Conservation (phyloP, 2,329 filamentous ascomycete genomes). For the Epichloe aotearoae region DNA sequence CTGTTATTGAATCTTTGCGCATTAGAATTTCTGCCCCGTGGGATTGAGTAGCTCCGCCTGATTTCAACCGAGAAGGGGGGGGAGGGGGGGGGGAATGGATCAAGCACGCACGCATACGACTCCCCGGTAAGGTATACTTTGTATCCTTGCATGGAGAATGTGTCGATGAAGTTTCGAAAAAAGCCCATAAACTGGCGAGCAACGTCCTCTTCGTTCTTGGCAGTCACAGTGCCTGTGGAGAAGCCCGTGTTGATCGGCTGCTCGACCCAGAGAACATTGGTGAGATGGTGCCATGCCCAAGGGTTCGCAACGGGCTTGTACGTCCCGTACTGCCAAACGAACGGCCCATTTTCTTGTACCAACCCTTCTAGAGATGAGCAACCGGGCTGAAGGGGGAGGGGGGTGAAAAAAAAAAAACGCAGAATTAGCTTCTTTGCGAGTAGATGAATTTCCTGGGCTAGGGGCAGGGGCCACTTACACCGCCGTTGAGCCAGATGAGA, state of each 20-base stretch:
- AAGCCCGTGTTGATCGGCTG: conserved; percentile 58
- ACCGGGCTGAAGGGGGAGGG: conserved; percentile 22
- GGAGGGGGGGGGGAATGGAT: too few relatives aligned
- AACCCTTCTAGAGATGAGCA: conserved; percentile 53
- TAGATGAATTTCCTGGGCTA: too few relatives aligned
- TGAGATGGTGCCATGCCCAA: conserved; percentile 46
- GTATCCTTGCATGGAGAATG: conserved; percentile 50
- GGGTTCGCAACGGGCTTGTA: conserved; percentile 50
- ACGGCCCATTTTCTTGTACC: conserved; percentile 65
- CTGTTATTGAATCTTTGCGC: background rate
- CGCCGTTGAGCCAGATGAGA: conserved; percentile 48
- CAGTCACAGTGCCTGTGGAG: conserved; percentile 49
- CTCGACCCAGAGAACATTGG: conserved; percentile 55
- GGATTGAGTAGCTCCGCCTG: too few relatives aligned
- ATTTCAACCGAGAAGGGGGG: too few relatives aligned
- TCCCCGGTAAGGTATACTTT: conserved; percentile 64
- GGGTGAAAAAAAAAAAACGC: too few relatives aligned
- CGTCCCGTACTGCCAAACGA: conserved; percentile 59
- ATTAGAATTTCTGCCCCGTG: background rate
- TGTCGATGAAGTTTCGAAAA: conserved; percentile 64
- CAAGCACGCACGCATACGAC: conserved; percentile 36
- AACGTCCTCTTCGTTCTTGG: conserved; percentile 52
- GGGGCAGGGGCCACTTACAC: conserved; percentile 17
- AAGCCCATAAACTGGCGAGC: conserved; percentile 62
- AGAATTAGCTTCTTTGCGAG: background rate